Conservation (phyloP, 108 stramenopile genomes). For the Aurantiochytrium sp. region DNA sequence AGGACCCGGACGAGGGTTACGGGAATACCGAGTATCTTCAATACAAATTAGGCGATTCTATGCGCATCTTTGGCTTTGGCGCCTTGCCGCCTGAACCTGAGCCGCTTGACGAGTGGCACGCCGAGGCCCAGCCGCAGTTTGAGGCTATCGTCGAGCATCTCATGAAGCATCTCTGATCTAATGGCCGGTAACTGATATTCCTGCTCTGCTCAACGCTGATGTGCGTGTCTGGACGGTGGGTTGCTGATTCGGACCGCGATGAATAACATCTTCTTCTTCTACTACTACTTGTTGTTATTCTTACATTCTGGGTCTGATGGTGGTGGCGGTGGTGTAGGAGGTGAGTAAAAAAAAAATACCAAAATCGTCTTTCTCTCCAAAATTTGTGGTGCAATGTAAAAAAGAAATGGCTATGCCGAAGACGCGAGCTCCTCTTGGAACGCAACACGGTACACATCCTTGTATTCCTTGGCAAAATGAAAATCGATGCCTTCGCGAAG, state of each 20-base stretch:
- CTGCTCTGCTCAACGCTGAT: no score
- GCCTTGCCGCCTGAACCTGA: neutral
- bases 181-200: no score
- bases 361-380: no score
- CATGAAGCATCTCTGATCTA: neutral
- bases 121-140: neutral
- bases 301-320: no score
- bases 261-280: no score
- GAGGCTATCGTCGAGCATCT: neutral
- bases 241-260: no score
- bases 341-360: no score
- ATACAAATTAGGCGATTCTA: neutral
- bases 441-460: slow-evolving; percentile 73
- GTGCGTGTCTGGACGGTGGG: no score
- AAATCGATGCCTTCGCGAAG: slow-evolving; percentile 83
- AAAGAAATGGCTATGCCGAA: neutral
- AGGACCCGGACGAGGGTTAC: neutral
- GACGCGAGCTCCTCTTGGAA: slow-evolving; percentile 38
- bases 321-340: no score
- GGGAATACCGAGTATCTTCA: neutral
- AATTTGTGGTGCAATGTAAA: no score
- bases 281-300: no score
- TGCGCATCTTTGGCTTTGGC: neutral
- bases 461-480: slow-evolving; percentile 82
- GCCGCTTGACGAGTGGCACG: slow-evolving; percentile 14